Base-by-base conservation (phyloP, 495 filamentous ascomycete species). In the Lindgomyces ingoldianus region DNA sequence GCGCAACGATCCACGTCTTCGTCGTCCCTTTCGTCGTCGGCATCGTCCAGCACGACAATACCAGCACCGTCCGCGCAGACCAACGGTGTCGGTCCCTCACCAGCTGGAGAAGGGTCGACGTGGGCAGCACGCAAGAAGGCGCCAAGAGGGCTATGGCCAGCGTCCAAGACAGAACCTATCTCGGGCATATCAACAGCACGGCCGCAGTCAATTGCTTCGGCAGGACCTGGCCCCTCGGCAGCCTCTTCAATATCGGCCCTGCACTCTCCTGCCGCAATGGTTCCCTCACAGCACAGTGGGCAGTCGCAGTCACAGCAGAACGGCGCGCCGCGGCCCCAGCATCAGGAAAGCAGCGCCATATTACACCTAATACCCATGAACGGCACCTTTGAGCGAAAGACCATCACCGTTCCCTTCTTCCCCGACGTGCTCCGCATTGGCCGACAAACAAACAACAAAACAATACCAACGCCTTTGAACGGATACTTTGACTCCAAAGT, bases 401-500 rank as follows among this genome's bases (percentile, higher is more conserved):
- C 93, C 18, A 98, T 98, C 71, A 87, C 83, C 18, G 87, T 98
- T 19, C 94, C 94, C 12, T 96, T 85, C 74, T 89, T 80, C 67
- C 94, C 94, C 14, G 93, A 98, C 8, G 87, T 90, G 3, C 78
- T 98, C 58, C 86, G 91, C 49, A 96, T 98, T 70, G 94, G 94
- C 50, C 89, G 94, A 25, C 94, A 98, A 77, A 98, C 94, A 14
- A 98, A 98, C 75, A 87, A 88, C 21, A 97, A 97, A 75, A 98
- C 94, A 1, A 81, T 96, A 11, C 94, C 94, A 0, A 94, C 91
- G 0, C 84, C 90, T 1, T 74, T 84, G 53, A 98, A 98, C 76
- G 94, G 94, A 12, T 98, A 88, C 72, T 98, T 98, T 71, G 94
- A 98, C 74, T 96, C 92, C 18, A 98, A 98, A 72, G 94, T 98